Conservation (phyloP, 1,284 basidiomycete genomes). For the Moniliella sp. region DNA sequence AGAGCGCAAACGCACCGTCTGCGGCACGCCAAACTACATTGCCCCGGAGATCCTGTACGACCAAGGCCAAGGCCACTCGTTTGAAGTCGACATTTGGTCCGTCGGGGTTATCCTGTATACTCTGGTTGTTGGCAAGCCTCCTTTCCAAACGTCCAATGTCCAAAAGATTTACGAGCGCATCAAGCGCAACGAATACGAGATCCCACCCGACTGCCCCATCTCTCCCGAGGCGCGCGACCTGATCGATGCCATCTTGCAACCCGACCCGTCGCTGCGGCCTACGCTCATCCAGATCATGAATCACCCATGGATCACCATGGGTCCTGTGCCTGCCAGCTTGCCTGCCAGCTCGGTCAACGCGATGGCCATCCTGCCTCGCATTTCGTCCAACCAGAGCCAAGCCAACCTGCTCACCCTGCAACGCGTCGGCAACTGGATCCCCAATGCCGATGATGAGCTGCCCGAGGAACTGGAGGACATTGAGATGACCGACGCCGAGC, state of each 20-base stretch:
- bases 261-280: slow-evolving; percentile 20
- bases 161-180: slow-evolving; percentile 49
- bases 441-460: slow-evolving; percentile 12
- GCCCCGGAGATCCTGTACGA: slow-evolving; percentile 93
- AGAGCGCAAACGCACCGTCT: slow-evolving; percentile 89
- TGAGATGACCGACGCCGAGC: slow-evolving; percentile 2
- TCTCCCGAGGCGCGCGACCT: slow-evolving; percentile 55
- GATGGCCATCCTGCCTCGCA: background rate
- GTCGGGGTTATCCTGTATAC: slow-evolving; percentile 93
- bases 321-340: background rate
- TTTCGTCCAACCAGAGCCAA: slow-evolving; percentile 9
- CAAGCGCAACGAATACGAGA: slow-evolving; percentile 80
- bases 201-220: slow-evolving; percentile 55
- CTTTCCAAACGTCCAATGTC: slow-evolving; percentile 92
- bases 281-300: slow-evolving; percentile 57
- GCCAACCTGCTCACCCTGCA: slow-evolving; percentile 24
- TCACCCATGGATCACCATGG: slow-evolving; percentile 53
- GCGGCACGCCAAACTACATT: slow-evolving; percentile 95
- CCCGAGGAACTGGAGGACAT: slow-evolving; percentile 7
- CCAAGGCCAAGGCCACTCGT: slow-evolving; percentile 81
- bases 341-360: background rate
- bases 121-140: slow-evolving; percentile 71
- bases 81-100: slow-evolving; percentile 97
- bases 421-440: slow-evolving; percentile 12
- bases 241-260: slow-evolving; percentile 64